Conservation (phyloP, 2,329 filamentous ascomycete species). For the Paracorniculantispora psalliotae region DNA sequence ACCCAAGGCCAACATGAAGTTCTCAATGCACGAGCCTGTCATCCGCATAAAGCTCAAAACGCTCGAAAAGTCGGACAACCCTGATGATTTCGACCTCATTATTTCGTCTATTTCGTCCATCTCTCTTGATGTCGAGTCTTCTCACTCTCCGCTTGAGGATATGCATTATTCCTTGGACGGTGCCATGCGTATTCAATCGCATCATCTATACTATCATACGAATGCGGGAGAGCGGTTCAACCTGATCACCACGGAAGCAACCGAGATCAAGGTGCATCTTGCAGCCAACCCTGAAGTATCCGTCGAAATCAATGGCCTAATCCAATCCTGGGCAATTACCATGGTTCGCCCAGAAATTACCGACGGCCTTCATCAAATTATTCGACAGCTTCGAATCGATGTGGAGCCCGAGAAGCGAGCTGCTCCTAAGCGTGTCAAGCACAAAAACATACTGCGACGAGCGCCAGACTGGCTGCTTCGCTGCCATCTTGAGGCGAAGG, state of each 20-base stretch:
- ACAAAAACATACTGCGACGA: slow-evolving; percentile 67
- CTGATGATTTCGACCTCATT: slow-evolving; percentile 87
- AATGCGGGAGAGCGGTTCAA: slow-evolving; percentile 77
- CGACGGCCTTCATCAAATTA: slow-evolving; percentile 85
- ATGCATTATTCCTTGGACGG: slow-evolving; percentile 83
- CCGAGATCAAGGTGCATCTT: slow-evolving; percentile 81
- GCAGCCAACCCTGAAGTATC: slow-evolving; percentile 81
- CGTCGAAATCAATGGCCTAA: slow-evolving; percentile 70
- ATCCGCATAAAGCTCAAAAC: slow-evolving; percentile 83
- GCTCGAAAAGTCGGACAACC: slow-evolving; percentile 57
- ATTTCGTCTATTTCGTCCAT: slow-evolving; percentile 94
- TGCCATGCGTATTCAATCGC: slow-evolving; percentile 75
- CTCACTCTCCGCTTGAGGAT: slow-evolving; percentile 80
- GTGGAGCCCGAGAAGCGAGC: slow-evolving; percentile 56
- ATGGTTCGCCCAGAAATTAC: slow-evolving; percentile 90
- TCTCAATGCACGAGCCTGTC: slow-evolving; percentile 95
- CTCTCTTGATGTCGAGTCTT: slow-evolving; percentile 88
- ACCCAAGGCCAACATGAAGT: slow-evolving; percentile 89
- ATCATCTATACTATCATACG: slow-evolving; percentile 92
- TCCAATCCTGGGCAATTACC: slow-evolving; percentile 84
- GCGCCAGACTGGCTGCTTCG: slow-evolving; percentile 81
- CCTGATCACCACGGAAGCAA: slow-evolving; percentile 77
- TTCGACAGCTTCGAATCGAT: slow-evolving; percentile 72
- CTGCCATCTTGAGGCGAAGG: slow-evolving; percentile 77
- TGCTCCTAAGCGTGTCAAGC: slow-evolving; percentile 43